Base-by-base conservation (phyloP, 192 early-diverging fungal genomes). In the Coemansia erecta region DNA sequence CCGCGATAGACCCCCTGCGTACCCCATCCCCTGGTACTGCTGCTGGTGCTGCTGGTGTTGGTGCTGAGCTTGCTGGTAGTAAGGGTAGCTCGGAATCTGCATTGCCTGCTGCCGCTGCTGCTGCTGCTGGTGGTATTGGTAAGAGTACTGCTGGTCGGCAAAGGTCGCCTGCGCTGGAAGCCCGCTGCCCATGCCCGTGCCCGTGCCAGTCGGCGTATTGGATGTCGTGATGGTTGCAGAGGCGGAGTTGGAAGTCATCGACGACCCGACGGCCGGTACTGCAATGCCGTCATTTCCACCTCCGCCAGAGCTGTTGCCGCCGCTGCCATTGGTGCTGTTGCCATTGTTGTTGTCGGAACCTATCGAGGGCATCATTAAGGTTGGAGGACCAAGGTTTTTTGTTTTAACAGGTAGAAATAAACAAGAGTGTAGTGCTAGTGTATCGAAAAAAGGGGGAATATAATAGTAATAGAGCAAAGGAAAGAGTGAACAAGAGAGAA, bases 41-140 rank as follows among this genome's bases (percentile, higher is more conserved):
- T 23, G 63, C 23, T 45, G 47, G 49, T 72, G 54, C 48, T 31
- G 69, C 45, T 49, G 31, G 43, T 15, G 24, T 22, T 53, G 60
- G 37, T 39, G 61, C 44, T 12, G 41, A 1, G 2, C 2, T 7
- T 43, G 41, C 3, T 43, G 41, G 51, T 51, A 51, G 23, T 51
- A 28, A 13, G 49, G 22, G 15, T 51, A 51, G 12, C 49, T 23
- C 13, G 49, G 23, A 7, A 23, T 23, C 22, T 51, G 49, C 10
- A 51, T 51, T 9, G 44, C 7, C 17, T 46, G 12, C 8, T 46
- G 44, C 17, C 17, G 44, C 2, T 19, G n/a, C 44, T 19, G 44
- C 44, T 18, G 44, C 2, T 19, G n/a, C 44, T 19, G 44, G 15
- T 18, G 26, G 26, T 26, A 26, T 26, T 26, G 26, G 26, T 26